These are phyloP conservation scores for Alternaria alternata DNA, from an alignment of 2,329 filamentous ascomycete species.

Conservation along the genomic window DNA sequence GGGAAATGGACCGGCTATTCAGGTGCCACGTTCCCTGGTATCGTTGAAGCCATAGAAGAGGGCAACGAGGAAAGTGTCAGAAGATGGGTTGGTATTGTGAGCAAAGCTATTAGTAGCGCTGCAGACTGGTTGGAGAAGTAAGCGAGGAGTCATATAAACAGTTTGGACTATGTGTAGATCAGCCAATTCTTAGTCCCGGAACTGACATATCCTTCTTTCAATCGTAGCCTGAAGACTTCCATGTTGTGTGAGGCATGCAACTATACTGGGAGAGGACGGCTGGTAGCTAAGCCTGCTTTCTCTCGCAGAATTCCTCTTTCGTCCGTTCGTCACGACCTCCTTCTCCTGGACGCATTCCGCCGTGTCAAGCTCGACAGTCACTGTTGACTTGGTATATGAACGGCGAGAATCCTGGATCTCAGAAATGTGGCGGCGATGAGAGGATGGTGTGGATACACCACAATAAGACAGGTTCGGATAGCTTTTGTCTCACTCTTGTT, in stretches of 20 bases:
- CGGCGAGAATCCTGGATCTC: too few relatives aligned
- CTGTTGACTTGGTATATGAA: background rate
- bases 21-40: constrained; percentile 71
- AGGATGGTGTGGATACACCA: background rate
- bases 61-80: constrained; percentile 49
- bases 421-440: background rate
- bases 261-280: background rate
- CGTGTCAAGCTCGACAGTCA: background rate
- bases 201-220: background rate
- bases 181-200: background rate
- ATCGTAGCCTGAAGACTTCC: background rate
- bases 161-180: background rate
- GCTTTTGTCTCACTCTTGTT: too few relatives aligned
- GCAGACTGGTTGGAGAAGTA: constrained; percentile 42
- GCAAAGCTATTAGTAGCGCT: constrained; percentile 46
- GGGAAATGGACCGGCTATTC: constrained; percentile 92
- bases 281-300: background rate
- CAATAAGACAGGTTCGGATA: background rate
- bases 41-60: constrained; percentile 69
- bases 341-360: background rate
- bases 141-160: background rate
- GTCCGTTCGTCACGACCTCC: background rate
- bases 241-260: background rate
- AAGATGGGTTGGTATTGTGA: constrained; percentile 56
- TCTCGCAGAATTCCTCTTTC: background rate